phyloP scores from a whole-genome alignment of 2,329 filamentous ascomycete species.

The Canariomyces notabilis region DNA sequence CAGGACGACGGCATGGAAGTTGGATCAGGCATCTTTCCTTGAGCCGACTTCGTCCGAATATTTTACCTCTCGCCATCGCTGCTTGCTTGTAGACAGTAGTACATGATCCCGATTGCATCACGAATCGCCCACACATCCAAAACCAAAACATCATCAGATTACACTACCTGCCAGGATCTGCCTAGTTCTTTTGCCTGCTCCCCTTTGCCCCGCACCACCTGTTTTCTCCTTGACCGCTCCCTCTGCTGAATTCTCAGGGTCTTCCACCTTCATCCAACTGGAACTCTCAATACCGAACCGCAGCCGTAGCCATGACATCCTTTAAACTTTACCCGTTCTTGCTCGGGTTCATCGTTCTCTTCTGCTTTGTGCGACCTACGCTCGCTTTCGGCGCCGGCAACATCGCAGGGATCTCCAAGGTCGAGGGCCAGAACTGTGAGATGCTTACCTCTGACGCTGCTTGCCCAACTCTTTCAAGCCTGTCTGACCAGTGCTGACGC shows the following conservation, averaged over 20 bases:
- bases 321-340: constrained; percentile 46
- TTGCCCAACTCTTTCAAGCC: not conserved
- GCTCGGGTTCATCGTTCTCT: constrained; percentile 54
- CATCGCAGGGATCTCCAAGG: constrained; percentile 72
- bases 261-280: not conserved
- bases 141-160: not conserved
- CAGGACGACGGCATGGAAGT: not conserved
- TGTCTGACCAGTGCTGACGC: constrained; percentile 16
- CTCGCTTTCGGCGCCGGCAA: constrained; percentile 85
- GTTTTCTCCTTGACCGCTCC: constrained; percentile 1
- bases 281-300: not conserved
- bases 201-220: constrained; percentile 1
- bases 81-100: no score
- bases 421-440: constrained; percentile 79
- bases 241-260: not conserved
- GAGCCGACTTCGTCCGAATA: not conserved
- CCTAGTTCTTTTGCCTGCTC: not conserved
- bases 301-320: constrained; percentile 40
- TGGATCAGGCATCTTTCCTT: not conserved
- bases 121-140: not conserved
- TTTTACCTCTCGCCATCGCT: not conserved
- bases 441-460: not conserved
- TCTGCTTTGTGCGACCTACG: constrained; percentile 62
- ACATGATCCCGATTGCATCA: not conserved
- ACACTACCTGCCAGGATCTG: not conserved